A percentile compares a stretch with the other conserved stretches of the same genome.
These are phyloP conservation scores for Fusarium foetens DNA, from an alignment of 2,329 filamentous ascomycete genomes.

Conservation along the genomic window DNA sequence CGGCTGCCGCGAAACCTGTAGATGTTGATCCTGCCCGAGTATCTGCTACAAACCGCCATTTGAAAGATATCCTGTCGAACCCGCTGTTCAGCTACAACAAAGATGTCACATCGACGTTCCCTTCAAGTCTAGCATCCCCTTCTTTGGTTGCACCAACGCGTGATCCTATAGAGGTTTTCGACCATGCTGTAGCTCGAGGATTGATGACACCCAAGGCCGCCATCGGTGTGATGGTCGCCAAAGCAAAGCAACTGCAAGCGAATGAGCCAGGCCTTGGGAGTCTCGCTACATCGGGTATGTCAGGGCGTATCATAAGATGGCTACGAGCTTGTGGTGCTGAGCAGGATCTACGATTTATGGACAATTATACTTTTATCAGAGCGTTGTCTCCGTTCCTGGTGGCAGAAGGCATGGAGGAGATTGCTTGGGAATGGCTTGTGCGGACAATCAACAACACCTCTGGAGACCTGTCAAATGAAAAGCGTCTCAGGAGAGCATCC, in stretches of 20 bases:
- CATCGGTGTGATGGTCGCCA: conserved; percentile 62
- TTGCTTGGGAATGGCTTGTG: conserved; percentile 64
- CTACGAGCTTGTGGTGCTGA: conserved; percentile 62
- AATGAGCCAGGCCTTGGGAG: conserved; percentile 37
- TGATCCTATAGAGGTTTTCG: conserved; percentile 65
- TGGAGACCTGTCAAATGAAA: conserved; percentile 28
- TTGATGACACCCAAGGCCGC: conserved; percentile 66
- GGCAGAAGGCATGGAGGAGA: conserved; percentile 61
- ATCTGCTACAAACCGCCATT: conserved; percentile 56
- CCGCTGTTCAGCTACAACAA: conserved; percentile 61
- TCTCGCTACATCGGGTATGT: conserved; percentile 57
- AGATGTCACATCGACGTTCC: conserved; percentile 33
- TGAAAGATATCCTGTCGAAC: conserved; percentile 67
- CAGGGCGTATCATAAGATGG: conserved; percentile 63
- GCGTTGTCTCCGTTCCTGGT: conserved; percentile 61
- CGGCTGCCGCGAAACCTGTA: conserved; percentile 27
- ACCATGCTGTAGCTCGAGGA: conserved; percentile 64
- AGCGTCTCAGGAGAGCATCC: conserved; percentile 45
- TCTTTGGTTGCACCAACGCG: conserved; percentile 29
- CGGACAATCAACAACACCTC: conserved; percentile 50
- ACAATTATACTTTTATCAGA: conserved; percentile 51
- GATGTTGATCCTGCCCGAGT: conserved; percentile 48
- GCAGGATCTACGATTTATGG: conserved; percentile 57
- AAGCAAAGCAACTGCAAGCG: conserved; percentile 56
- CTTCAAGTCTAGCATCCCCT: conserved; percentile 19